Evolutionary conservation across 2,329 filamentous ascomycete genomes (phyloP).

Genomic region (Pleoardoris graminearum): DNA sequence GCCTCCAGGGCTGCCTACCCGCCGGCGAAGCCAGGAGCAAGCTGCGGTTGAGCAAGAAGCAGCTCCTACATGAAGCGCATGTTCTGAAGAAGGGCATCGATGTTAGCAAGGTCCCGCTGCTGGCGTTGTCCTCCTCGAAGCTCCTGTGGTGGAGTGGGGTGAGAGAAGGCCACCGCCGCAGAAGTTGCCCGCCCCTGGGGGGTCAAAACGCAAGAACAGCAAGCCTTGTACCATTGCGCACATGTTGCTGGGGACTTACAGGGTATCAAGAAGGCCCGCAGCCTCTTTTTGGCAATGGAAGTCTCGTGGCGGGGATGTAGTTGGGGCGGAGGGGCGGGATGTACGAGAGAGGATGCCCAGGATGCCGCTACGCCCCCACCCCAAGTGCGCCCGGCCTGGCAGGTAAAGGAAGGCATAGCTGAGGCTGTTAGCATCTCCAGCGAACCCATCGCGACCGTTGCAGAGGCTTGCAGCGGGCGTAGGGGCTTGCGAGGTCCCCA

Average conservation of each 20-base stretch:
- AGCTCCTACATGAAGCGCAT: background rate
- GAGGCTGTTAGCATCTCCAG: background rate
- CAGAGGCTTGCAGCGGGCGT: background rate
- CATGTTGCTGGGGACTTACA: background rate
- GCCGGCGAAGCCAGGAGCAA: background rate
- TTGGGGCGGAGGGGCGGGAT: constrained; percentile 2
- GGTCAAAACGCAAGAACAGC: background rate
- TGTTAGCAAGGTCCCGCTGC: background rate
- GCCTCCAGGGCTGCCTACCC: background rate
- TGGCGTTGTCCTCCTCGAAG: background rate
- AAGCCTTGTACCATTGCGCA: background rate
- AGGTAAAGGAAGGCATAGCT: background rate
- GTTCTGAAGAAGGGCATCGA: background rate
- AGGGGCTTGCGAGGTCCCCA: background rate
- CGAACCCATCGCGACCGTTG: background rate
- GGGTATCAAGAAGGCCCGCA: background rate
- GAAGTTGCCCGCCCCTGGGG: background rate
- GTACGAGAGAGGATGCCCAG: background rate
- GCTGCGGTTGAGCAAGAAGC: background rate
- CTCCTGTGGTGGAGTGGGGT: background rate
- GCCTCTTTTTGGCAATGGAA: background rate
- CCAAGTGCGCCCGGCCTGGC: background rate
- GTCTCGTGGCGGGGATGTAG: background rate
- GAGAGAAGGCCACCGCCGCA: background rate
- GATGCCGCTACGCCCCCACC: background rate